These are phyloP conservation scores for Boletus rubropictus DNA, from an alignment of 768 basidiomycete genomes.

Conservation along the genomic window DNA sequence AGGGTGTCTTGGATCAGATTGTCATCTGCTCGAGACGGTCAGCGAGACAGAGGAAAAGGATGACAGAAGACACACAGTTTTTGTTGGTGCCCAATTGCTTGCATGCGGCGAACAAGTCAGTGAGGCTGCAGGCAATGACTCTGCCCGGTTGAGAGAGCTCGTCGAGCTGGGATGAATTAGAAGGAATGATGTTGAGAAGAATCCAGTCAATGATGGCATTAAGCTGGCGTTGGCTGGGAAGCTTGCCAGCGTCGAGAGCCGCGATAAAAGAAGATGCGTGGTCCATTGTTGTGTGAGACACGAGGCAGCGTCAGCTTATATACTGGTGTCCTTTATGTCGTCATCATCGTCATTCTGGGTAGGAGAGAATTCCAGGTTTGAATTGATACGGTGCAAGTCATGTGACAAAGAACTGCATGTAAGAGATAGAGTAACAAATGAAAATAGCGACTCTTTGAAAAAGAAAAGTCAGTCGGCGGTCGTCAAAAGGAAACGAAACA, in stretches of 20 bases:
- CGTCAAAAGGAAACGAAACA: background rate
- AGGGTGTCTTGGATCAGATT: constrained; percentile 59
- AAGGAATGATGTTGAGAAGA: constrained; percentile 42
- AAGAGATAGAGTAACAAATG: constrained; percentile 13
- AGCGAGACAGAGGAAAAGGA: background rate
- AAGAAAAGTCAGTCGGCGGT: background rate
- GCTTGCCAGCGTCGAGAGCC: constrained; percentile 65
- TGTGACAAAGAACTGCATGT: constrained; percentile 3
- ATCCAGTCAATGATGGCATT: constrained; percentile 50
- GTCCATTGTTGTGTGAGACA: constrained; percentile 43
- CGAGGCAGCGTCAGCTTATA: background rate
- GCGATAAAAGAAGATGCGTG: constrained; percentile 56
- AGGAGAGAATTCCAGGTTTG: constrained; percentile 12
- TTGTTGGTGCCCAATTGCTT: constrained; percentile 49
- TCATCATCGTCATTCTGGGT: constrained; percentile 15
- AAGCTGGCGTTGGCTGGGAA: constrained; percentile 58
- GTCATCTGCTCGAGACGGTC: constrained; percentile 41
- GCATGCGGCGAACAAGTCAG: constrained; percentile 52
- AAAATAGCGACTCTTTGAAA: background rate
- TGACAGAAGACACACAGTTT: constrained; percentile 40
- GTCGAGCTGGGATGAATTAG: constrained; percentile 34
- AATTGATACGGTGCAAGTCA: constrained; percentile 2
- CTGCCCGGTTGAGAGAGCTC: constrained; percentile 53
- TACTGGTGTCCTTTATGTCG: background rate
- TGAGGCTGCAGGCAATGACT: constrained; percentile 44